Base-by-base conservation (phyloP, 2,329 filamentous ascomycete species). In the Amauroascus niger region DNA sequence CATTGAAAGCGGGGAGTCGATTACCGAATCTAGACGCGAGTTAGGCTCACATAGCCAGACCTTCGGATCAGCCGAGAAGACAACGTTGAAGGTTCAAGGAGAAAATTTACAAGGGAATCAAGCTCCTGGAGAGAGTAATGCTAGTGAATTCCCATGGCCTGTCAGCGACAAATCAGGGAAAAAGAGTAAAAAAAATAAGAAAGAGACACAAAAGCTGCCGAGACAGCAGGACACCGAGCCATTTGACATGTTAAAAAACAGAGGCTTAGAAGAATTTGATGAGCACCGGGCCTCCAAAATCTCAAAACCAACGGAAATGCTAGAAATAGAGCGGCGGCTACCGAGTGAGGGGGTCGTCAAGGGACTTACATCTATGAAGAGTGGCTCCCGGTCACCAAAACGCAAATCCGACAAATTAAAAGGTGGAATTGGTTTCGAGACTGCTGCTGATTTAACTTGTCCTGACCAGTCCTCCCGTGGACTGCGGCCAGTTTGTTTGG, bases 171-270 rank as follows among this genome's bases (percentile, higher is more conserved):
- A 14, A 49, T 44, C 14, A 57, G 55, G 16, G 33, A 24, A 22
- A 55, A 57, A 45, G 53, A 53, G 33, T 48, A 51, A 11, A 46
- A 56, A 26, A 43, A 13, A 32, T 44, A 55, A 49, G 13, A 53
- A 56, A 26, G 47, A 6, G 32, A 53, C 54, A 45, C 40, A 48
- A 39, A 51, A 32, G 32, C 37, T 18, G 16, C 32, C n/a, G 28
- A 44, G 22, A 6, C 28, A 5, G 47, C 18, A 2, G 20, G 30
- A 28, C 18, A 28, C 1, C 24, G 7, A 18, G 9, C 8, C 28
- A 32, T 13, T 5, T 1, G 28, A 32, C 6, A 18, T 18, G 8
- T n/a, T 22, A 13, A n/a, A 28, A 6, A 2, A 18, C 9, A 47
- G 26, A 22, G 1, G 7, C 18, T 3, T 18, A 4, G 2, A 6